Percentiles rank a stretch among this genome's conserved stretches.
Evolutionary conservation across 805 yeast species (phyloP).

Genomic region (Debaryomyces castellii): DNA sequence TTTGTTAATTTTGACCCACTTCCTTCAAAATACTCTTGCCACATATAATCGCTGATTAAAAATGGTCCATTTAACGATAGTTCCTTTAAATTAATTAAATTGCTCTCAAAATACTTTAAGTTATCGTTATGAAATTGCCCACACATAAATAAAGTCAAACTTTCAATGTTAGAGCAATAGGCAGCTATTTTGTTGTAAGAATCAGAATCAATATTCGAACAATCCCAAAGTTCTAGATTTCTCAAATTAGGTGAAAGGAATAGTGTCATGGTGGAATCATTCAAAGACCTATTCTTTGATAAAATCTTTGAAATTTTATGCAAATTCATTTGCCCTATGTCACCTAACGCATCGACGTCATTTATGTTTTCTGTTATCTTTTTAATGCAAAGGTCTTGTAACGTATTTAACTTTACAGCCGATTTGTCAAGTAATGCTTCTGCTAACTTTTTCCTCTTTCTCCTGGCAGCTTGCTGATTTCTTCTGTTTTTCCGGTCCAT

Average conservation of each 20-base stretch:
- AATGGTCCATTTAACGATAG: constrained; percentile 88
- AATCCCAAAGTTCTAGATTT: constrained; percentile 82
- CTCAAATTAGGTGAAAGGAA: constrained; percentile 64
- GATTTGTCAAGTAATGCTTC: constrained; percentile 77
- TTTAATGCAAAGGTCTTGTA: constrained; percentile 81
- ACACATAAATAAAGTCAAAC: constrained; percentile 80
- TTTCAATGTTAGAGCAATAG: constrained; percentile 70
- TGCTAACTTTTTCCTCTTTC: constrained; percentile 76
- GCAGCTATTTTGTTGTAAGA: constrained; percentile 71
- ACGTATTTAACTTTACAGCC: constrained; percentile 59
- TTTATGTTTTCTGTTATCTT: constrained; percentile 65
- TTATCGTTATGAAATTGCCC: constrained; percentile 86
- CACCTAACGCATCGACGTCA: constrained; percentile 82
- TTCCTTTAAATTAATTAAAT: constrained; percentile 53
- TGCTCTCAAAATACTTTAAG: constrained; percentile 58
- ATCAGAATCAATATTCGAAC: constrained; percentile 71
- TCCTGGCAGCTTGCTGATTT: constrained; percentile 64
- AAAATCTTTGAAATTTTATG: constrained; percentile 72
- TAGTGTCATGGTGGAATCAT: constrained; percentile 67
- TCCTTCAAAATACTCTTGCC: constrained; percentile 72
- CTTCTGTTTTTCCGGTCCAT: constrained; percentile 46
- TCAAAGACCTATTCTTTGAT: constrained; percentile 77
- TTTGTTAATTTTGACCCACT: constrained; percentile 53
- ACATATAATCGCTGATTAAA: constrained; percentile 67
- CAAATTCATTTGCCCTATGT: constrained; percentile 73